phyloP scores from a whole-genome alignment of 768 basidiomycete genomes.

The Serendipita vermifera region DNA sequence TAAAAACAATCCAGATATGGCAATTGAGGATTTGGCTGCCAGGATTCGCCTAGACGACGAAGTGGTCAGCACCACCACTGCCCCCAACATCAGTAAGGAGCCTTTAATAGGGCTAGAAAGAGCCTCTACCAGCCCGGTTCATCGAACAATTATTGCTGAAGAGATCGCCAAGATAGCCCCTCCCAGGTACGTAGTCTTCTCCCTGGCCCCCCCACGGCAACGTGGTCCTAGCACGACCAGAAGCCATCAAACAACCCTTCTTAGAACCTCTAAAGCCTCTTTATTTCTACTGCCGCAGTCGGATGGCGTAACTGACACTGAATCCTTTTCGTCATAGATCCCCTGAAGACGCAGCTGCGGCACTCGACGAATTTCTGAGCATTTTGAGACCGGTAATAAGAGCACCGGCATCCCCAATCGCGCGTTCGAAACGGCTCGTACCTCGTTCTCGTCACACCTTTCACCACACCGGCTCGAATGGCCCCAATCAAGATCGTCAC shows the following conservation, averaged over 20 bases:
- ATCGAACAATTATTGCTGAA: too few relatives aligned
- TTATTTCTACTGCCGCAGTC: too few relatives aligned
- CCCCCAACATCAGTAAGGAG: too few relatives aligned
- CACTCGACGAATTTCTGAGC: slow-evolving; percentile 1
- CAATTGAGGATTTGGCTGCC: not conserved
- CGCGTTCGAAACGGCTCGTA: not conserved
- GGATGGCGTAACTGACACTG: not conserved
- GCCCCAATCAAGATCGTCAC: not conserved
- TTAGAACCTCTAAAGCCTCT: not conserved
- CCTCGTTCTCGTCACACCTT: slow-evolving; percentile 1
- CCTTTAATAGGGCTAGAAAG: too few relatives aligned
- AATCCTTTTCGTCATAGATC: not conserved
- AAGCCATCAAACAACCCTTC: not conserved
- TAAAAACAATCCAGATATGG: not conserved
- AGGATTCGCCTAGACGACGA: not conserved
- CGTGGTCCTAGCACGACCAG: not conserved
- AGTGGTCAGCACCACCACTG: too few relatives aligned
- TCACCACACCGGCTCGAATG: not conserved
- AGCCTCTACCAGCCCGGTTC: too few relatives aligned
- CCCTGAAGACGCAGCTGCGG: not conserved
- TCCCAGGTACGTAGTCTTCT: not conserved
- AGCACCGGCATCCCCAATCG: not conserved
- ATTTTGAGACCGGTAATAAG: not conserved
- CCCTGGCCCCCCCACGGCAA: not conserved
- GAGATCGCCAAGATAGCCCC: not conserved